phyloP scores from a whole-genome alignment of 192 early-diverging fungal species.

The Entrophospora sp. region DNA sequence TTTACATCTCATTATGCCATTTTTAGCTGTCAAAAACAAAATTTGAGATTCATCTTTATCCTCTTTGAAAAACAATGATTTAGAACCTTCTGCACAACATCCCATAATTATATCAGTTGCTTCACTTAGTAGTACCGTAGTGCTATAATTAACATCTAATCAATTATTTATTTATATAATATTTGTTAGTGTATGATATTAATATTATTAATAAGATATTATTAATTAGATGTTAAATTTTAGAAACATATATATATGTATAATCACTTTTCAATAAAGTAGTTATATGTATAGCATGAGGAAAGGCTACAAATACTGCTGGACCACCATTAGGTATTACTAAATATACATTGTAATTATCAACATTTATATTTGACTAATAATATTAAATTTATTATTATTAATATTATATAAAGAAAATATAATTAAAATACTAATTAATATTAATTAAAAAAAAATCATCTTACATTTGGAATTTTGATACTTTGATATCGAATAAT shows the following conservation, averaged over 20 bases:
- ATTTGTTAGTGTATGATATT: no score
- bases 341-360: conserved; percentile 11
- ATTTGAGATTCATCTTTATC: neutral
- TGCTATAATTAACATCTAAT: neutral
- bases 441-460: neutral
- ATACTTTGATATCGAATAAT: neutral
- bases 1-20: conserved; percentile 14
- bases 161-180: no score
- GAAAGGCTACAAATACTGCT: conserved; percentile 16
- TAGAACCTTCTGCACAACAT: neutral
- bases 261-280: conserved; percentile 20
- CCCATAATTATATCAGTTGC: conserved; percentile 15
- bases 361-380: no score
- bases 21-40: conserved; percentile 9
- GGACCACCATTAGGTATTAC: conserved; percentile 21
- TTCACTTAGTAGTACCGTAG: neutral
- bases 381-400: neutral
- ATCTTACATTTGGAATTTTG: conserved; percentile 11
- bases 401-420: neutral
- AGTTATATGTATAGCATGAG: conserved; percentile 12
- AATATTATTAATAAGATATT: no score
- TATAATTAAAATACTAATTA: neutral
- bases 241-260: neutral
- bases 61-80: conserved; percentile 1
- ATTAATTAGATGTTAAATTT: neutral